Evolutionary conservation across 495 filamentous ascomycete genomes (phyloP), one percentile per base, ranked within the genome.

Genomic region (Arthonia radiata): DNA sequence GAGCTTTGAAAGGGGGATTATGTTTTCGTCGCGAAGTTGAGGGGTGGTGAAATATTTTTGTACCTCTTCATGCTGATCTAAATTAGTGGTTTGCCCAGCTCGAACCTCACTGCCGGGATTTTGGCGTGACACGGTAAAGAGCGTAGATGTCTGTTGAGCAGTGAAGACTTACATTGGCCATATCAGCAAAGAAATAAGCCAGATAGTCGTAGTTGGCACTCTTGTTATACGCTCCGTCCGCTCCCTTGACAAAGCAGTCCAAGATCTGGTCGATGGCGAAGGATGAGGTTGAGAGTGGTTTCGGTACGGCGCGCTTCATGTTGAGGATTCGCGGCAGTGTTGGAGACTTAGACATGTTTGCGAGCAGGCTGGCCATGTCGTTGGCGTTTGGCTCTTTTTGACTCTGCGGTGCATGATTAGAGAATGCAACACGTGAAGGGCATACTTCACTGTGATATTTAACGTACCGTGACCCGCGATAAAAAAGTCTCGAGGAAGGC

Each of bases 201-300:
- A 97, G 59, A 44, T 92, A 91, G 48, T 97, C 81, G 44, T 63
- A 94, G 43, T 75, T 64, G 36, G 81, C 79, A n/a, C 72, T 31
- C 38, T 75, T 69, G 52, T 94, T 97, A 41, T 82, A 76, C 2
- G 53, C 49, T 1, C 70, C 72, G 30, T 76, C 69, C 3, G 74
- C 67, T 8, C 82, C 82, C 49, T 79, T 81, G 30, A 94, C 89
- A 42, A 94, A 97, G 39, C 83, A 71, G 44, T 92, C 86, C 38
- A 94, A 70, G 12, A 94, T 52, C 42, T 94, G 89, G 43, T 91
- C 78, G 27, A 93, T 64, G 8, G 72, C 73, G 23, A 65, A 53
- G 17, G 67, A 56, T 3, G 73, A 71, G 4, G 42, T 56, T 3
- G 81, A 81, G 13, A 71, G 52, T 14, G 62, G 56, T 13, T 49